Evolutionary conservation across 139 green algal species (phyloP).

Genomic region (Chlamydomonas incerta): DNA sequence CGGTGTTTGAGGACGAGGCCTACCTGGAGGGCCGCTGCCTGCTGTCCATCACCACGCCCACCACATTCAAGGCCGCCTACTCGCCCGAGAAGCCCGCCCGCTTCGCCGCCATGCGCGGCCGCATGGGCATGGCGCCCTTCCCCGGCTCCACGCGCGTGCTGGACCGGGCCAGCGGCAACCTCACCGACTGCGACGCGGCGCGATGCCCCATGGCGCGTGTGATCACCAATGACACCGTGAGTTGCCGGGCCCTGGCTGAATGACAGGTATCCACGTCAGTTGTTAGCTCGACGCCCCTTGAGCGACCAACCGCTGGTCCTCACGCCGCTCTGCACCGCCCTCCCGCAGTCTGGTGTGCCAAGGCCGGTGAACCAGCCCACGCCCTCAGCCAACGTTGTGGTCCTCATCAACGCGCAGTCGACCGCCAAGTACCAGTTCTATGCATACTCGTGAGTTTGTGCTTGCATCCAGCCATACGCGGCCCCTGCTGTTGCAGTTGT

Average conservation of each 20-base stretch:
- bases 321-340: no score
- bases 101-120: slow-evolving; percentile 21
- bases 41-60: slow-evolving; percentile 6
- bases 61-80: slow-evolving; percentile 38
- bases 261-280: no score
- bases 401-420: slow-evolving; percentile 25
- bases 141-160: slow-evolving; percentile 35
- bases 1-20: slow-evolving; percentile 17
- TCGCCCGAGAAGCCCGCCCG: background rate
- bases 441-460: slow-evolving; percentile 30
- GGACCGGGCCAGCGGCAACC: background rate
- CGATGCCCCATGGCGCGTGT: background rate
- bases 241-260: no score
- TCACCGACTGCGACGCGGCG: background rate
- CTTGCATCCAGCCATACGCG: no score
- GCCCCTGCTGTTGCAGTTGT: no score
- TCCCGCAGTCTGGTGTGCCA: background rate
- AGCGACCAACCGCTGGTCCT: no score
- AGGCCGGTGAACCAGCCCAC: slow-evolving; percentile 22
- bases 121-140: slow-evolving; percentile 22
- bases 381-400: background rate
- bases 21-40: slow-evolving; percentile 37
- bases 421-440: slow-evolving; percentile 34
- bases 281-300: no score
- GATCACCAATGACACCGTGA: background rate